Conservation (phyloP, 2,329 filamentous ascomycete species). For the Fusarium sp. region DNA sequence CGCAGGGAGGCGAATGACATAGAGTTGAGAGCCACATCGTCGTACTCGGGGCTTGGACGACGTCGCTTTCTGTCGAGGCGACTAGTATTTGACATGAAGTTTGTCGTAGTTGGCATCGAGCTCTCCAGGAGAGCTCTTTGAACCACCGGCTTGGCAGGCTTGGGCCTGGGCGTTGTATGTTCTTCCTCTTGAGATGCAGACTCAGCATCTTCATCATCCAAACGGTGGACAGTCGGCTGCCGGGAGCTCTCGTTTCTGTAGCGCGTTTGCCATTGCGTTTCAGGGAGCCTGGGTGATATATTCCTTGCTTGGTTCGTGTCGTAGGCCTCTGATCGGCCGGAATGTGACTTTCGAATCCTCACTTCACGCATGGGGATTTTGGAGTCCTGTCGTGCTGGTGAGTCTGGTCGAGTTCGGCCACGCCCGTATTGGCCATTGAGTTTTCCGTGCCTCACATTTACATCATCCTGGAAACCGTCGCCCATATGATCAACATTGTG, state of each 20-base stretch:
- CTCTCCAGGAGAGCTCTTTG: constrained; percentile 36
- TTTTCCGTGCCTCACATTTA: constrained; percentile 26
- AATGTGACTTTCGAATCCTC: constrained; percentile 41
- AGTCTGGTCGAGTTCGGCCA: constrained; percentile 33
- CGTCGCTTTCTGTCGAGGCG: constrained; percentile 52
- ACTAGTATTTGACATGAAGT: background rate
- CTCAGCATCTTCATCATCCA: constrained; percentile 37
- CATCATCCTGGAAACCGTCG: constrained; percentile 47
- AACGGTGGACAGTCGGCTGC: constrained; percentile 28
- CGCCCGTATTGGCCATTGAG: constrained; percentile 24
- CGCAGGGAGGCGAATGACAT: constrained; percentile 64
- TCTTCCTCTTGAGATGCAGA: constrained; percentile 38
- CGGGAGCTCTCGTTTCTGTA: constrained; percentile 25
- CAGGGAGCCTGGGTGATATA: constrained; percentile 40
- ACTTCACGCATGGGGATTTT: constrained; percentile 54
- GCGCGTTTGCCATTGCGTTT: constrained; percentile 32
- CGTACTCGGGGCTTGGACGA: constrained; percentile 61
- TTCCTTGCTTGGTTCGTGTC: constrained; percentile 34
- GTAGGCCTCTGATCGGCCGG: constrained; percentile 32
- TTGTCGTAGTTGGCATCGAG: constrained; percentile 34
- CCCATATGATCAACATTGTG: constrained; percentile 43
- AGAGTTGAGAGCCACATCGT: constrained; percentile 61
- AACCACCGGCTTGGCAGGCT: constrained; percentile 28
- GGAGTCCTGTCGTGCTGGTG: constrained; percentile 41
- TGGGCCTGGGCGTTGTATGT: constrained; percentile 37